Evolutionary conservation across 2,329 filamentous ascomycete genomes (phyloP).

Genomic region (Cadophora sp.): DNA sequence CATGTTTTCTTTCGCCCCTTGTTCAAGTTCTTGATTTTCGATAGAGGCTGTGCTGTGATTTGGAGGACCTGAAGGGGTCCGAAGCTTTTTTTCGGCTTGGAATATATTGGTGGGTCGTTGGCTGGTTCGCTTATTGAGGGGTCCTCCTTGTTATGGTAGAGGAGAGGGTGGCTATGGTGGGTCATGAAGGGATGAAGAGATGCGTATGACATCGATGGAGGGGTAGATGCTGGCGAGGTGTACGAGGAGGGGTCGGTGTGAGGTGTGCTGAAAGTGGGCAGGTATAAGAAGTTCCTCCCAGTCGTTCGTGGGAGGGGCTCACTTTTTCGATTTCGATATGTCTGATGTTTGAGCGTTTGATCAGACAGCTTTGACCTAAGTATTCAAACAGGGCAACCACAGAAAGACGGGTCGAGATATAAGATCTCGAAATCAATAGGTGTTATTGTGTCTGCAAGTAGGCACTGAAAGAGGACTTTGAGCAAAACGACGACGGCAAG

Average conservation of each 20-base stretch:
- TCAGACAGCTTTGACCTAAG: not conserved
- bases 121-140: not conserved
- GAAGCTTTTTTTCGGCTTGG: not conserved
- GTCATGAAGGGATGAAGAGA: not conserved
- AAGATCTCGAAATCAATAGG: not conserved
- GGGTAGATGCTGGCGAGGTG: not conserved
- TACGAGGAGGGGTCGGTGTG: not conserved
- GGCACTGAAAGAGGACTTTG: not conserved
- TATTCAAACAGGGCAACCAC: not conserved
- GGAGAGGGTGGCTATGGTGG: not conserved
- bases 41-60: not conserved
- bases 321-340: not conserved
- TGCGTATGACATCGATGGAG: conserved; percentile 3
- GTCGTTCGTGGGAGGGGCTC: not conserved
- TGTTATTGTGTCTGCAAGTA: not conserved
- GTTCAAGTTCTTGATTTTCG: not conserved
- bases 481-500: not conserved
- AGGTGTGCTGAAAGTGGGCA: not conserved
- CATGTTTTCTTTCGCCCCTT: not conserved
- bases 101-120: not conserved
- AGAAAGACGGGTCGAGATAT: not conserved
- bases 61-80: not conserved
- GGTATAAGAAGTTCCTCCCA: not conserved
- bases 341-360: not conserved
- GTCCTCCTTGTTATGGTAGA: not conserved